phyloP scores from a whole-genome alignment of 306 rosid genomes.

The Begonia fuchsioides region DNA sequence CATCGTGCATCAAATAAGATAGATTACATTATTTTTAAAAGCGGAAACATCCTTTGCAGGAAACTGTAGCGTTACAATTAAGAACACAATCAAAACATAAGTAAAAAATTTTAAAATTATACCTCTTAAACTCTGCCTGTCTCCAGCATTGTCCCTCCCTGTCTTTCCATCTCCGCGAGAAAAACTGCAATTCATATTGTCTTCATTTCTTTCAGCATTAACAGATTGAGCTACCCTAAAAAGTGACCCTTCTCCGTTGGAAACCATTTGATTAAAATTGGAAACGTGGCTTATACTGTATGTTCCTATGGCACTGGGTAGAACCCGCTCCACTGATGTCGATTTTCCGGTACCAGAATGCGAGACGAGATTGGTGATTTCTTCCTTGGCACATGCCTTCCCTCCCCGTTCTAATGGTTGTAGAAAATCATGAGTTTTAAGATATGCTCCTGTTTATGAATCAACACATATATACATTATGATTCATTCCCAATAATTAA shows the following conservation, averaged over 20 bases:
- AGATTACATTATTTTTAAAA: too few relatives aligned
- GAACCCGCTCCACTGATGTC: conserved; percentile 55
- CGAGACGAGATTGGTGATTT: conserved; percentile 9
- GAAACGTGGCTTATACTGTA: conserved; percentile 82
- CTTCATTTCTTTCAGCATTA: conserved; percentile 50
- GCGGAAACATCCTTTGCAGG: background rate
- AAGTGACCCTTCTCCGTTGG: conserved; percentile 55
- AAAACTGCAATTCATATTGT: conserved; percentile 72
- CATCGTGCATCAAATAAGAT: background rate
- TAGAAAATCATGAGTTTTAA: conserved; percentile 85
- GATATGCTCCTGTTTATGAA: conserved; percentile 43
- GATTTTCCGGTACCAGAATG: conserved; percentile 25
- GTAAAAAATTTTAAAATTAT: conserved; percentile 1
- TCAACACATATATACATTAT: background rate
- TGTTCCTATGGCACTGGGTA: conserved; percentile 96
- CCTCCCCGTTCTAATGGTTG: conserved; percentile 67
- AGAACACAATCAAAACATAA: too few relatives aligned
- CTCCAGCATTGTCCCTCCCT: conserved; percentile 72
- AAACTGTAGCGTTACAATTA: background rate
- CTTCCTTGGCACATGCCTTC: conserved; percentile 46
- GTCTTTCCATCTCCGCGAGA: conserved; percentile 75
- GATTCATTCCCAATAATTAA: too few relatives aligned
- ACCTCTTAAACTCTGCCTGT: conserved; percentile 36
- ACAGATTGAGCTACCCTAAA: conserved; percentile 41
- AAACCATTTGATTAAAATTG: conserved; percentile 43